These are phyloP conservation scores for Botrytis cinerea DNA, from an alignment of 2,329 filamentous ascomycete genomes.

Conservation along the genomic window DNA sequence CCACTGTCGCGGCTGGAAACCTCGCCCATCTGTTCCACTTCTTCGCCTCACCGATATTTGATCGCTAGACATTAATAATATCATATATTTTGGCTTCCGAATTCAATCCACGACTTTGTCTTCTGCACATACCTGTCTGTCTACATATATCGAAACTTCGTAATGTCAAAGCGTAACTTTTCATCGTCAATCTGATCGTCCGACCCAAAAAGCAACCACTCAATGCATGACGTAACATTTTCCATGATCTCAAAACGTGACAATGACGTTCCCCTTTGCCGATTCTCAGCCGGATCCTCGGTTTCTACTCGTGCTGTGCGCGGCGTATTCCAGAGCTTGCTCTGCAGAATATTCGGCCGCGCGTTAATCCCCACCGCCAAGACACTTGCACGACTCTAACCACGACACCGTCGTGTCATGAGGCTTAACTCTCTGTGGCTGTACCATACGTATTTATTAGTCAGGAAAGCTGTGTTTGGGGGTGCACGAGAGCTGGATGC, in stretches of 20 bases:
- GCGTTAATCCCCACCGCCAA: slow-evolving; percentile 1
- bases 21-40: background rate
- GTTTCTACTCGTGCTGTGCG: too few species aligned
- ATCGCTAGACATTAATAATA: background rate
- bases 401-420: background rate
- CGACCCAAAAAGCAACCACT: background rate
- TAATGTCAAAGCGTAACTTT: background rate
- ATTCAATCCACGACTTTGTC: too few species aligned
- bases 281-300: background rate
- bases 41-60: background rate
- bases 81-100: too few species aligned
- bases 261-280: background rate
- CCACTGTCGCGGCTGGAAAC: background rate
- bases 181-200: background rate
- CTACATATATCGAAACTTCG: too few species aligned
- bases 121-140: too few species aligned
- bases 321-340: background rate
- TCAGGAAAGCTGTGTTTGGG: background rate
- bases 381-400: background rate
- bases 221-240: background rate
- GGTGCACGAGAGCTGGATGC: too few species aligned
- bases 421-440: background rate
- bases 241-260: background rate
- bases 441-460: background rate
- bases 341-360: background rate